These are phyloP conservation scores for Monilinia vaccinii-corymbosi DNA, from an alignment of 2,329 filamentous ascomycete species.

Conservation along the genomic window DNA sequence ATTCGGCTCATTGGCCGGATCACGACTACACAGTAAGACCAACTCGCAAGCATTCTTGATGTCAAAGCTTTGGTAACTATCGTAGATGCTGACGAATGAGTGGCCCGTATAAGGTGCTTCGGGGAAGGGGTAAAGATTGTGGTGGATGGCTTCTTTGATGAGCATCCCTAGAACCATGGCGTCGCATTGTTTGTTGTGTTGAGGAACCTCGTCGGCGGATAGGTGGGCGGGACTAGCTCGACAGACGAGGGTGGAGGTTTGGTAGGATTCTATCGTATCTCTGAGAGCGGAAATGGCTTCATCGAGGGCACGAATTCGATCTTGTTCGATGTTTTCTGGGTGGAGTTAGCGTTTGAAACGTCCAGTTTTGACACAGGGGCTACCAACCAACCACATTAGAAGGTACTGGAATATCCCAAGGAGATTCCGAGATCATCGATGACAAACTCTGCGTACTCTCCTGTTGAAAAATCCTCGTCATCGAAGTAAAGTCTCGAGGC, in stretches of 20 bases:
- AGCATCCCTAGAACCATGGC: conserved; percentile 1
- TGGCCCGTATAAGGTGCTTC: background rate
- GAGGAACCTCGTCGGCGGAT: background rate
- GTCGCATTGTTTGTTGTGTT: conserved; percentile 5
- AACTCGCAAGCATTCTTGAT: background rate
- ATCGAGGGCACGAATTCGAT: background rate
- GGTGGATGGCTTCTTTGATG: background rate
- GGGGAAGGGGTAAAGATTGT: background rate
- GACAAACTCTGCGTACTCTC: conserved; percentile 2
- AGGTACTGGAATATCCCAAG: conserved; percentile 1
- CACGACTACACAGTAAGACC: background rate
- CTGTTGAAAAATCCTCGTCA: conserved; percentile 1
- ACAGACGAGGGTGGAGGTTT: background rate
- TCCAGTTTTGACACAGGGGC: no score
- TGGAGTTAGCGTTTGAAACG: background rate
- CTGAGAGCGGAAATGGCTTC: background rate
- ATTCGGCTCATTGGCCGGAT: background rate
- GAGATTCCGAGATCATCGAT: background rate
- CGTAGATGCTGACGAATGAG: background rate
- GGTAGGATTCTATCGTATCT: background rate
- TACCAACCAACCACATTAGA: background rate
- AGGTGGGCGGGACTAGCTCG: background rate
- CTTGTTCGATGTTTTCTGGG: background rate
- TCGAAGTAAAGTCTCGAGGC: background rate
- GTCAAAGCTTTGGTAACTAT: background rate